Conservation (phyloP, 495 filamentous ascomycete genomes). For the Extremus antarcticus region DNA sequence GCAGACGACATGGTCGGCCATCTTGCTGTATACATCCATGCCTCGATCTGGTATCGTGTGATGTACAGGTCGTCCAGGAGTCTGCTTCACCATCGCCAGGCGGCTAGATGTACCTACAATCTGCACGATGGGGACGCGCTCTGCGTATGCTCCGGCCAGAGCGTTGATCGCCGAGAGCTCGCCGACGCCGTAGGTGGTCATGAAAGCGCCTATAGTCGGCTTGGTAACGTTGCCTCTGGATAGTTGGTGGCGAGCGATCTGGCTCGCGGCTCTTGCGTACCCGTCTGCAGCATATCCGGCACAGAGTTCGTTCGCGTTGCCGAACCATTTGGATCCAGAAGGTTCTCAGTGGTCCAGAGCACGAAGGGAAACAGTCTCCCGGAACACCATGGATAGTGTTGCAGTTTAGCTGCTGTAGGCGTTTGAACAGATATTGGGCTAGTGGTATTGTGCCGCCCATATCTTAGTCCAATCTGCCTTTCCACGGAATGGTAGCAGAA, state of each 20-base stretch:
- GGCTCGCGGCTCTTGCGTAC: constrained; percentile 43
- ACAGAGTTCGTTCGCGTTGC: constrained; percentile 60
- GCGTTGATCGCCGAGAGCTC: constrained; percentile 61
- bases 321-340: constrained; percentile 51
- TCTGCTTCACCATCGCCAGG: constrained; percentile 29
- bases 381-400: constrained; percentile 46
- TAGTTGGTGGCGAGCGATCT: neutral
- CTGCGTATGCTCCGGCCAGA: constrained; percentile 57
- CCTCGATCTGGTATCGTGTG: constrained; percentile 91
- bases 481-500: no score
- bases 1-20: constrained; percentile 63
- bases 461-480: no score
- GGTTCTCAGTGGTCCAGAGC: constrained; percentile 54
- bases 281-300: constrained; percentile 63
- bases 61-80: constrained; percentile 62
- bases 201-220: constrained; percentile 46
- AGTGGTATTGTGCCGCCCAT: no score
- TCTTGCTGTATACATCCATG: constrained; percentile 73
- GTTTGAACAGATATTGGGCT: constrained; percentile 3
- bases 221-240: neutral
- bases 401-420: constrained; percentile 2
- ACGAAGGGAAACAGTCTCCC: constrained; percentile 38
- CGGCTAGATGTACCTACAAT: constrained; percentile 58
- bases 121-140: constrained; percentile 68
- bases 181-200: constrained; percentile 69